Percentiles rank a stretch among this genome's conserved stretches.
Evolutionary conservation across 768 basidiomycete species (phyloP).

Genomic region (Boletus tomentosulus): DNA sequence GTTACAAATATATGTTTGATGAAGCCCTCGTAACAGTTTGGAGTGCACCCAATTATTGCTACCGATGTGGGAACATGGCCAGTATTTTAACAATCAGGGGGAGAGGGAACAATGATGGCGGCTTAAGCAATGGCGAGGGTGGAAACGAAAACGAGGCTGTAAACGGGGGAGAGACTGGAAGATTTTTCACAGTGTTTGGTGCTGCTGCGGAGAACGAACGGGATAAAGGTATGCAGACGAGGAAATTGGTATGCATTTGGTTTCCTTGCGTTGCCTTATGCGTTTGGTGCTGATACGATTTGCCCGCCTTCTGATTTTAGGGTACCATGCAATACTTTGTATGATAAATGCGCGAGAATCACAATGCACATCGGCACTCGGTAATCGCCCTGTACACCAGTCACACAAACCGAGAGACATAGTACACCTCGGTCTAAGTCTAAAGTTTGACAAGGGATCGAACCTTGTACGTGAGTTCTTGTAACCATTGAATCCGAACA

Average conservation of each 20-base stretch:
- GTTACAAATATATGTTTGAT: slow-evolving; percentile 97
- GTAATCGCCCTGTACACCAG: background rate
- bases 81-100: slow-evolving; percentile 80
- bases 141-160: background rate
- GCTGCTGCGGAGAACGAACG: slow-evolving; percentile 88
- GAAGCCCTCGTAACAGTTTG: slow-evolving; percentile 88
- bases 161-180: slow-evolving; percentile 27
- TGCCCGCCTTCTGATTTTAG: slow-evolving; percentile 11
- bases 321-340: slow-evolving; percentile 40
- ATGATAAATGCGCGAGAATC: slow-evolving; percentile 19
- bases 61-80: slow-evolving; percentile 85
- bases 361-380: background rate
- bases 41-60: slow-evolving; percentile 89
- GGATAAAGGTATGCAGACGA: slow-evolving; percentile 73
- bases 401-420: too few species aligned
- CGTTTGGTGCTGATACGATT: slow-evolving; percentile 1
- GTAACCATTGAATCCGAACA: background rate
- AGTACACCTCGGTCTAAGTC: too few species aligned
- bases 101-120: slow-evolving; percentile 40
- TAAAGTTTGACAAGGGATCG: too few species aligned
- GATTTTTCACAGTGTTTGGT: slow-evolving; percentile 77
- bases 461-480: background rate
- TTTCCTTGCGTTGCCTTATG: background rate
- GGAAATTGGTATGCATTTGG: slow-evolving; percentile 57
- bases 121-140: slow-evolving; percentile 6